Base-by-base conservation (phyloP, 805 yeast species). In the Saturnispora kantuleensis region DNA sequence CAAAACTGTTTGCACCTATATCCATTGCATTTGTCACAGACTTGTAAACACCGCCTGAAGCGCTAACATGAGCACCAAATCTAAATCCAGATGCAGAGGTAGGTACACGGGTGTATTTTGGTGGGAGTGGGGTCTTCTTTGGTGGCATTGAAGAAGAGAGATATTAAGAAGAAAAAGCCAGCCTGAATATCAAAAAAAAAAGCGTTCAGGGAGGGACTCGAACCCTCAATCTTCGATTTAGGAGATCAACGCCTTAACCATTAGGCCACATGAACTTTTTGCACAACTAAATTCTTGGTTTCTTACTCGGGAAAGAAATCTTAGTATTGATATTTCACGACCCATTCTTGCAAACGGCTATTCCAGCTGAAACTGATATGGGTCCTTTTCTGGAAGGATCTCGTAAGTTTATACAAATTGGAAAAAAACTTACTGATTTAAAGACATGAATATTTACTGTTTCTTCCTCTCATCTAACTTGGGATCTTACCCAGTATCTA, bases 21-120 rank as follows among this genome's bases (percentile, higher is more conserved):
- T 68, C 65, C 65, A 65, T 62, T 1, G 75, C 72, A 52, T 69
- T 70, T 0, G 60, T 56, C 8, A 64, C 66, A 3, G 67, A 55
- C 38, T 61, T 63, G 40, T 56, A 60, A 10, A 65, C 54, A 42
- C 93, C 97, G 11, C 95, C 95, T 5, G 83, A 72, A 52, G 81
- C 79, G 3, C 84, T 78, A 28, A 89, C 90, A 63, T 89, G 97
- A 2, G 96, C 96, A 3, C 97, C 97, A 57, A 77, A 89, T 57
- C 75, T 82, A 64, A 66, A 53, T 39, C 66, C 67, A 47, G 26
- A 21, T 21, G 70, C 64, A 3, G 68, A 62, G 7, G 68, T 48
- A 7, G 31, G 31, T 11, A 69, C 65, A 48, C 80, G 68, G 1
- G 68, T 60, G 56, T 67, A 74, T 34, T 39, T 39, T 10, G 47